Conservation (phyloP, 306 rosid genomes). For the Trifolium repens region DNA sequence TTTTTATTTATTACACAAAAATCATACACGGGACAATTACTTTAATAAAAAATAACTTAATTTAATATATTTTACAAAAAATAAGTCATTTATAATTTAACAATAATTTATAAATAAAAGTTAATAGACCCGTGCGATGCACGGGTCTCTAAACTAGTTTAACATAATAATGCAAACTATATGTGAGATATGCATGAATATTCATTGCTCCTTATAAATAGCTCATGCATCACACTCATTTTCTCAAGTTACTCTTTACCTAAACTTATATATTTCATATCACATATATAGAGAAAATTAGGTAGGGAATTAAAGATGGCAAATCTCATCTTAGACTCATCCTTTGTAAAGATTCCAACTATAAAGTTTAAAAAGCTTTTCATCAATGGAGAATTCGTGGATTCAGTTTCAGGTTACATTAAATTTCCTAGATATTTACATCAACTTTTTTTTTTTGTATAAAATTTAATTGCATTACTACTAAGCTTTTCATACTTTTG, state of each 20-base stretch:
- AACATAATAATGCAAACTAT: neutral
- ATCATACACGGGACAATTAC: too few species aligned
- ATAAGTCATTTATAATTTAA: too few species aligned
- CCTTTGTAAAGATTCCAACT: constrained; percentile 54
- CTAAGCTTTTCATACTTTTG: too few species aligned
- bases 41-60: too few species aligned
- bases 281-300: constrained; percentile 4
- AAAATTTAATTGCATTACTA: too few species aligned
- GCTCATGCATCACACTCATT: neutral
- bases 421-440: too few species aligned
- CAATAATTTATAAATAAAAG: too few species aligned
- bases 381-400: constrained; percentile 87
- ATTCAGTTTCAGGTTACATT: constrained; percentile 76
- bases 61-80: too few species aligned
- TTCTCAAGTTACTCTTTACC: neutral
- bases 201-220: constrained; percentile 25
- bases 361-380: constrained; percentile 82
- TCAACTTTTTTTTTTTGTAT: too few species aligned
- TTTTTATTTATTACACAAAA: too few species aligned
- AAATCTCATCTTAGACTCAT: constrained; percentile 26
- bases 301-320: constrained; percentile 45
- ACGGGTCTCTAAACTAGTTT: too few species aligned
- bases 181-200: constrained; percentile 26
- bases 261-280: neutral
- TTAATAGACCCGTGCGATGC: too few species aligned